Evolutionary conservation across 306 rosid genomes (phyloP).

Genomic region (Luffa aegyptiaca): DNA sequence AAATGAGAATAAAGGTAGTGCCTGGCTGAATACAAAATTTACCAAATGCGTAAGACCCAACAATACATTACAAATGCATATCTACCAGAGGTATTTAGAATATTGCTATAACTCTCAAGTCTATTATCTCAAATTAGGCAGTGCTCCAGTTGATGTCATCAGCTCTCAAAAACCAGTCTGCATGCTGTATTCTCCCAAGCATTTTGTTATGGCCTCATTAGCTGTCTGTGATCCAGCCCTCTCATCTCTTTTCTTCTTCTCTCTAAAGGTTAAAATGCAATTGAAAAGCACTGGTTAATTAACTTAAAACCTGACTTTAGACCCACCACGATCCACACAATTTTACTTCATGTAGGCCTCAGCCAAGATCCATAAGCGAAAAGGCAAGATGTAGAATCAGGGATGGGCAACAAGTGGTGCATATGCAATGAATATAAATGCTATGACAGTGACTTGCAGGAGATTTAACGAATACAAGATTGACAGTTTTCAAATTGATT

Average conservation of each 20-base stretch:
- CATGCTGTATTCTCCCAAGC: constrained; percentile 41
- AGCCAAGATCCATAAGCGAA: neutral
- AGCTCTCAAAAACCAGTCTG: constrained; percentile 15
- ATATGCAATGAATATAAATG: neutral
- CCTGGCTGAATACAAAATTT: neutral
- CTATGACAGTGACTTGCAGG: neutral
- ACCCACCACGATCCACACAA: neutral
- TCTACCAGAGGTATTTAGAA: neutral
- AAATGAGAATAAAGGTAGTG: neutral
- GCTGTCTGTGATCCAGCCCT: constrained; percentile 61
- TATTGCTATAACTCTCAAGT: neutral
- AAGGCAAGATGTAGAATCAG: neutral
- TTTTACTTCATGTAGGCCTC: neutral
- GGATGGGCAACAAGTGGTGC: neutral
- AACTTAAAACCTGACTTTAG: too few species aligned
- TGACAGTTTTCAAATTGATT: neutral
- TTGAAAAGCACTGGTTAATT: neutral
- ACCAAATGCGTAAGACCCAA: constrained; percentile 5
- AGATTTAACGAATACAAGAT: neutral
- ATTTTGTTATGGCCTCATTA: constrained; percentile 68
- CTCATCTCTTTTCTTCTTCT: constrained; percentile 92
- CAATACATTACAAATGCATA: constrained; percentile 5
- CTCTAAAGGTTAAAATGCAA: constrained; percentile 44
- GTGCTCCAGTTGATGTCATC: neutral
- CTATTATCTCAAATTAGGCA: constrained; percentile 2